Base-by-base conservation (phyloP, 2,329 filamentous ascomycete genomes). In the Cladosporium halotolerans region DNA sequence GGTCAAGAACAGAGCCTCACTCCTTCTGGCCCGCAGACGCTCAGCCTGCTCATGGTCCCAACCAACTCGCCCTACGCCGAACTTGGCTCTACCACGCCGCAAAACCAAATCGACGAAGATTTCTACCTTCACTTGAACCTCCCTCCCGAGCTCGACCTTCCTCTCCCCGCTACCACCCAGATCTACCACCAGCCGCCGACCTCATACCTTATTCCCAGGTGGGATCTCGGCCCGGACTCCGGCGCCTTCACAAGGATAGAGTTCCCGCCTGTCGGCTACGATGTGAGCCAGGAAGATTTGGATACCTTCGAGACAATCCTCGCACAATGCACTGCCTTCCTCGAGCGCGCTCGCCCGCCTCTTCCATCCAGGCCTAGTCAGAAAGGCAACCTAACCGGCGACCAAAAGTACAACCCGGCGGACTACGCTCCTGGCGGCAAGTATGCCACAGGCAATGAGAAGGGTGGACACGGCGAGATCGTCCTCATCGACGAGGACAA, bases 221-320 rank as follows among this genome's bases (percentile, higher is more conserved):
- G 92, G 90, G 92, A 97, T 65, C 75, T 96, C 13, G 91, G 89
- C 3, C 88, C 87, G 1, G 88, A 93, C 53, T 86, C 85, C 59
- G 91, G 90, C 55, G 89, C 90, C 14, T 97, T 97, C 67, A 96
- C 92, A 16, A 81, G 90, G 53, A 89, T 99, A 66, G 87, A 96
- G 68, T 97, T 99, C 61, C 91, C 91, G 0, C 57, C 58, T 9
- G 75, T 87, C 19, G 88, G 88, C 16, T 83, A 77, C 56, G 84
- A 88, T 0, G 85, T 88, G 23, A 81, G 88, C 1, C 90, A 96
- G 69, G 91, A 97, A 68, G 92, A 96, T 68, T 79, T 95, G 40
- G 90, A 96, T 67, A 97, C 92, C 0, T 97, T 96, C 65, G 92
- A 97, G 76, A 96, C 92, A 3, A 97, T 97, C 59, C 79, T 97